Percentiles rank a stretch among this genome's conserved stretches.
Conservation (phyloP, 2,329 filamentous ascomycete genomes). For the Ophiocordyceps camponoti-rufipedis region DNA sequence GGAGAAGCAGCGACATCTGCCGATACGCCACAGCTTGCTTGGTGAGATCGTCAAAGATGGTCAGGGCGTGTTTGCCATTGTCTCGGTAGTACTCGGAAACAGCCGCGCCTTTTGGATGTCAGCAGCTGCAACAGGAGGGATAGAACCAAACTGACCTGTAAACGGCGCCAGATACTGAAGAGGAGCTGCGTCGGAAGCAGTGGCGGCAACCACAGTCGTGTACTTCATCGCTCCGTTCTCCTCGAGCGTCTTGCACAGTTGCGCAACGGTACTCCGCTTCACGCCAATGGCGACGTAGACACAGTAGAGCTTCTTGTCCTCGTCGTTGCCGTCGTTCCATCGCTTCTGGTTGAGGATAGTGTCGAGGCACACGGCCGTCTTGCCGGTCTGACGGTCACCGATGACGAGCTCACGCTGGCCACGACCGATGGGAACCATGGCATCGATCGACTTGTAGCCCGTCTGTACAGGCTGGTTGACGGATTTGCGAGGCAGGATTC, state of each 20-base stretch:
- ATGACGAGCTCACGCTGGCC: constrained; percentile 99
- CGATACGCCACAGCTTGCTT: constrained; percentile 98
- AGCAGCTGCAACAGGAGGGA: background rate
- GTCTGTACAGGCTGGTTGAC: constrained; percentile 99
- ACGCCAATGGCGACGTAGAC: constrained; percentile 98
- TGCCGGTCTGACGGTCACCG: constrained; percentile 99
- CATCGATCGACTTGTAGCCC: constrained; percentile 96
- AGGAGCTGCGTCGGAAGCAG: constrained; percentile 89
- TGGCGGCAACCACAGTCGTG: constrained; percentile 81
- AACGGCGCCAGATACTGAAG: constrained; percentile 91
- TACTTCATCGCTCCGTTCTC: constrained; percentile 99
- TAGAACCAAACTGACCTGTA: constrained; percentile 35
- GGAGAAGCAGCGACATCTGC: constrained; percentile 96
- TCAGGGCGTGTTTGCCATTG: constrained; percentile 69
- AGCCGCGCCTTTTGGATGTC: constrained; percentile 11
- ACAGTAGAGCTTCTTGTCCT: constrained; percentile 98
- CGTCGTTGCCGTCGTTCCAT: constrained; percentile 78
- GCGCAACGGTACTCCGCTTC: constrained; percentile 98
- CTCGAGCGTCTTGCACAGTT: constrained; percentile 98
- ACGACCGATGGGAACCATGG: constrained; percentile 99
- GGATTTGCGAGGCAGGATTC: constrained; percentile 90
- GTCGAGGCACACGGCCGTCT: constrained; percentile 96
- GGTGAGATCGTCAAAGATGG: constrained; percentile 88
- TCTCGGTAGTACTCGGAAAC: constrained; percentile 64
- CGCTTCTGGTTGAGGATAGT: constrained; percentile 98